phyloP scores from a whole-genome alignment of 805 yeast genomes.

The Starmerella gropengiesseri region DNA sequence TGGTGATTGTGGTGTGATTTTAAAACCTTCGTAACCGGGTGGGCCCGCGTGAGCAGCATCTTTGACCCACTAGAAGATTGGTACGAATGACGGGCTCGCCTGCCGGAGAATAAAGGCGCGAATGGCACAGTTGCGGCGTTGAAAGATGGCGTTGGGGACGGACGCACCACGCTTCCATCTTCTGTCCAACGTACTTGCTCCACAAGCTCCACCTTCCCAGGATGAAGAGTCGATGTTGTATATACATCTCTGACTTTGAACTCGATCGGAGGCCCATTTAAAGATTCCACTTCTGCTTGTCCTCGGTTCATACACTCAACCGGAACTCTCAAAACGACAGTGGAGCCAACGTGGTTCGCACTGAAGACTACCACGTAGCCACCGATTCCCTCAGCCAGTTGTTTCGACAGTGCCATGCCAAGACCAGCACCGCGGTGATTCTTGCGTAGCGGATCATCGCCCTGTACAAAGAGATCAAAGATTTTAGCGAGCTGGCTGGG shows the following conservation, averaged over 20 bases:
- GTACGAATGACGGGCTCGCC: slow-evolving; percentile 9
- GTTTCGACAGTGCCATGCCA: slow-evolving; percentile 81
- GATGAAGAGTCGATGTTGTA: slow-evolving; percentile 11
- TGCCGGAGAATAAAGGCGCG: not conserved
- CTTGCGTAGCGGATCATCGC: slow-evolving; percentile 85
- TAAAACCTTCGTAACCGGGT: slow-evolving; percentile 10
- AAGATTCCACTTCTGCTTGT: not conserved
- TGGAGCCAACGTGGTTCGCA: slow-evolving; percentile 26
- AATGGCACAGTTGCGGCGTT: not conserved
- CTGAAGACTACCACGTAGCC: slow-evolving; percentile 50
- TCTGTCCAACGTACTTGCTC: not conserved
- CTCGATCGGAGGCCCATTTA: slow-evolving; percentile 19
- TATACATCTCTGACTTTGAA: slow-evolving; percentile 18
- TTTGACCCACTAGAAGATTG: slow-evolving; percentile 13
- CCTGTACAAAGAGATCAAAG: slow-evolving; percentile 94
- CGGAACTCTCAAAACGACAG: slow-evolving; percentile 22
- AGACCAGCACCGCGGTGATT: slow-evolving; percentile 94
- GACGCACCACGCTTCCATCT: not conserved
- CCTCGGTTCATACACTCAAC: slow-evolving; percentile 11
- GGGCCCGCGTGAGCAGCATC: slow-evolving; percentile 10
- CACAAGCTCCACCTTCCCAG: slow-evolving; percentile 13
- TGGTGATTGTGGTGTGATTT: not conserved
- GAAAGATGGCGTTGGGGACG: not conserved
- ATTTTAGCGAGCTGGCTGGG: slow-evolving; percentile 68
- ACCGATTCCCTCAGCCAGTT: slow-evolving; percentile 79